Conservation (phyloP, 164 flowering plant genomes). For the Stephania yunnanensis region DNA sequence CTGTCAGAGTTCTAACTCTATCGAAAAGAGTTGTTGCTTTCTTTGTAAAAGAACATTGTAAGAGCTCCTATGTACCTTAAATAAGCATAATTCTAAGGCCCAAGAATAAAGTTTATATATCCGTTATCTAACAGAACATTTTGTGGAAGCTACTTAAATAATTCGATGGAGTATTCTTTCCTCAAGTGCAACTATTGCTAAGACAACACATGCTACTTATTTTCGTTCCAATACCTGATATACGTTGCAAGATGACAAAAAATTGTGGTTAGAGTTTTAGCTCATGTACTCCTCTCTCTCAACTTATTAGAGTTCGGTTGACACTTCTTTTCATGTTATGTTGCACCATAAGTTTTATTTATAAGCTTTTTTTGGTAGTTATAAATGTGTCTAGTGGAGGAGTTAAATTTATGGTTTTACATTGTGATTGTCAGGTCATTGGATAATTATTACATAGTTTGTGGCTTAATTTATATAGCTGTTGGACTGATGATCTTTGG, state of each 20-base stretch:
- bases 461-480: background rate
- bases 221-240: background rate
- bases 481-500: constrained; percentile 5
- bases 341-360: background rate
- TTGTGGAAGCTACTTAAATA: background rate
- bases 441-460: background rate
- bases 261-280: background rate
- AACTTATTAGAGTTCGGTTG: background rate
- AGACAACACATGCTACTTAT: background rate
- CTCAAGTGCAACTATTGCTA: background rate
- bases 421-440: background rate
- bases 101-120: background rate
- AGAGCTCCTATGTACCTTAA: background rate
- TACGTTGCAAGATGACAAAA: background rate
- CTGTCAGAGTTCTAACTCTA: background rate
- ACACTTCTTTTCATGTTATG: background rate
- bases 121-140: background rate
- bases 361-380: background rate
- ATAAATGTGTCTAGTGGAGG: background rate
- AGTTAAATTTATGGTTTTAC: background rate
- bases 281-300: background rate
- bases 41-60: background rate
- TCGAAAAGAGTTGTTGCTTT: background rate
- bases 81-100: background rate
- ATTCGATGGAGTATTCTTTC: background rate